A percentile compares a stretch with the other conserved stretches of the same genome.
Conservation (phyloP, 1,284 basidiomycete species). For the Malassezia caprae region DNA sequence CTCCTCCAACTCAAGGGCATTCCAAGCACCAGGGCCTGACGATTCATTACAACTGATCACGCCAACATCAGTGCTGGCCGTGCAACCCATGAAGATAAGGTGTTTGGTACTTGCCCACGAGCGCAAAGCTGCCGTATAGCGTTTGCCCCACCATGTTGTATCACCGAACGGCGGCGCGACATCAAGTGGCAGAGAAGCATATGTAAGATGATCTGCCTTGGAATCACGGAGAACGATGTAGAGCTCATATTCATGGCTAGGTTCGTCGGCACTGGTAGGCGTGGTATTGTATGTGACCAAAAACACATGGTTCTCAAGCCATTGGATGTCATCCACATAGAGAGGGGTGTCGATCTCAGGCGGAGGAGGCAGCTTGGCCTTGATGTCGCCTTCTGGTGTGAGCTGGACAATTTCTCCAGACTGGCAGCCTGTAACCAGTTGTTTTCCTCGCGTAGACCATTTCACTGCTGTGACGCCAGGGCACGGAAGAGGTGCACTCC, state of each 20-base stretch:
- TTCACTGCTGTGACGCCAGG: conserved; percentile 52
- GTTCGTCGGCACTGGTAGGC: conserved; percentile 25
- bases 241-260: conserved; percentile 53
- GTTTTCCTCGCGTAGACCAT: conserved; percentile 80
- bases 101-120: conserved; percentile 60
- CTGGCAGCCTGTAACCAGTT: conserved; percentile 64
- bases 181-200: conserved; percentile 53
- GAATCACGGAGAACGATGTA: conserved; percentile 61
- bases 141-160: conserved; percentile 55
- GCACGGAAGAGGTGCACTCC: conserved; percentile 19
- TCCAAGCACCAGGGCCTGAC: conserved; percentile 55
- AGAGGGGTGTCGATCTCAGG: conserved; percentile 51
- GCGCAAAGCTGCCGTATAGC: conserved; percentile 54
- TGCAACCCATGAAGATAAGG: conserved; percentile 62
- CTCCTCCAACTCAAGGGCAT: conserved; percentile 64
- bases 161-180: conserved; percentile 56
- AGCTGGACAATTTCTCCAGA: conserved; percentile 65
- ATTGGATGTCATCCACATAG: conserved; percentile 54
- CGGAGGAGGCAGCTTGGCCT: conserved; percentile 35
- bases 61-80: conserved; percentile 65
- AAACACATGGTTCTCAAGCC: conserved; percentile 67
- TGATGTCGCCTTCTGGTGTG: conserved; percentile 56
- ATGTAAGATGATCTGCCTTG: conserved; percentile 54
- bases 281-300: conserved; percentile 57
- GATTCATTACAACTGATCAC: conserved; percentile 53